phyloP scores from a whole-genome alignment of 139 green algal genomes.

The Pleodorina starrii region DNA sequence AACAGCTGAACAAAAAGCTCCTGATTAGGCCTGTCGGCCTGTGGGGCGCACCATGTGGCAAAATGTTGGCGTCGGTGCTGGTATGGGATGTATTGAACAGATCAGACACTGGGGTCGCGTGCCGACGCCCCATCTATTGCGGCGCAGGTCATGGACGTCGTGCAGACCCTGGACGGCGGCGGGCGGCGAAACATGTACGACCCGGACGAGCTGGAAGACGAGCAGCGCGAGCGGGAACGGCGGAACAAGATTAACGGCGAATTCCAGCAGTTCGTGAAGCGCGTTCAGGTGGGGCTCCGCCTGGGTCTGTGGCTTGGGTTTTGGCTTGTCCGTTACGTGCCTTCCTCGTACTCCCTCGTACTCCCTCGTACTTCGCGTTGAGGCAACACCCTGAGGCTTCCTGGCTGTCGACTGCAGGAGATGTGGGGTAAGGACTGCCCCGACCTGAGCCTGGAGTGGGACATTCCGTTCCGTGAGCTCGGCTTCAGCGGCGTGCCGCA shows the following conservation, averaged over 20 bases:
- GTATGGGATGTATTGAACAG: too few species aligned
- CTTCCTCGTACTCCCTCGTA: too few species aligned
- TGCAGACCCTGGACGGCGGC: constrained; percentile 92
- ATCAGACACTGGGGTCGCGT: too few species aligned
- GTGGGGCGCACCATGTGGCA: too few species aligned
- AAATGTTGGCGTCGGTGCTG: too few species aligned
- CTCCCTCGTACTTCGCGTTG: too few species aligned
- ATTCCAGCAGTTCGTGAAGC: constrained; percentile 73
- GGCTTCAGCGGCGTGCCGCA: constrained; percentile 94
- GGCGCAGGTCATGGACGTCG: constrained; percentile 89
- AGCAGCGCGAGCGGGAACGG: constrained; percentile 95
- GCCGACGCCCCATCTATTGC: too few species aligned
- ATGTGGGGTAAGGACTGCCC: constrained; percentile 76
- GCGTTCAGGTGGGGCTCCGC: constrained; percentile 61
- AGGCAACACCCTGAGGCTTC: too few species aligned
- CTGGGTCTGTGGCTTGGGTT: background rate
- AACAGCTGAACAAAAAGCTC: too few species aligned
- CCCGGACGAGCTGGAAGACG: constrained; percentile 99
- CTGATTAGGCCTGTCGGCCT: too few species aligned
- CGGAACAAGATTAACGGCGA: constrained; percentile 94
- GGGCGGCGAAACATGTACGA: constrained; percentile 91
- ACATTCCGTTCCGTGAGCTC: constrained; percentile 97
- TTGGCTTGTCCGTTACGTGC: background rate
- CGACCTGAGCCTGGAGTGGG: constrained; percentile 95
- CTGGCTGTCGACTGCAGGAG: constrained; percentile 67